These are phyloP conservation scores for Rosa multiflora DNA, from an alignment of 306 rosid species.

Conservation along the genomic window DNA sequence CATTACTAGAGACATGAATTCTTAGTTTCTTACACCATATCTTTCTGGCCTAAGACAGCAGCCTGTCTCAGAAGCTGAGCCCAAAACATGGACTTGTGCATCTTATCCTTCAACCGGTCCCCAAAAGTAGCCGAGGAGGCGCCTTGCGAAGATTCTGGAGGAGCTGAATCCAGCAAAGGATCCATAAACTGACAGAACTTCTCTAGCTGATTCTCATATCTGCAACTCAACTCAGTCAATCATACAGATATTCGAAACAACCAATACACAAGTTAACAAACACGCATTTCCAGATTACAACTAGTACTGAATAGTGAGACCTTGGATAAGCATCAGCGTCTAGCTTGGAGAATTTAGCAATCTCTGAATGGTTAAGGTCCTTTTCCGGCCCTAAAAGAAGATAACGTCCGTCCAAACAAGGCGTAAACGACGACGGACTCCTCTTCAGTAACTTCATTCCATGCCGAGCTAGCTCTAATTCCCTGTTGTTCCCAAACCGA, in stretches of 20 bases:
- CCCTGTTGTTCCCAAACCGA: slow-evolving; percentile 32
- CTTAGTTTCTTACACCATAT: slow-evolving; percentile 61
- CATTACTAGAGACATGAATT: slow-evolving; percentile 2
- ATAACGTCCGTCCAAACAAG: slow-evolving; percentile 85
- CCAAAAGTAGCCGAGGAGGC: slow-evolving; percentile 41
- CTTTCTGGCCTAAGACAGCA: slow-evolving; percentile 76
- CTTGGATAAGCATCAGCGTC: slow-evolving; percentile 87
- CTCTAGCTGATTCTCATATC: slow-evolving; percentile 85
- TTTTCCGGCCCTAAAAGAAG: slow-evolving; percentile 78
- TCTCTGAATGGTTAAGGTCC: slow-evolving; percentile 66
- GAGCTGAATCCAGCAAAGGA: slow-evolving; percentile 71
- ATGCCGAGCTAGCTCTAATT: slow-evolving; percentile 68
- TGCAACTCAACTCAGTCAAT: slow-evolving; percentile 4
- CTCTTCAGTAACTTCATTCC: slow-evolving; percentile 83
- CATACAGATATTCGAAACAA: not conserved
- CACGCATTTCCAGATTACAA: not conserved
- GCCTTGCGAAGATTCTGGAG: slow-evolving; percentile 70
- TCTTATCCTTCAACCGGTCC: slow-evolving; percentile 59
- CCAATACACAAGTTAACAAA: not conserved
- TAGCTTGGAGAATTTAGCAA: slow-evolving; percentile 67
- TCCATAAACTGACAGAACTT: slow-evolving; percentile 85
- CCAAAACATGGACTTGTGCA: slow-evolving; percentile 86
- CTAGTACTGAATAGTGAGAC: slow-evolving; percentile 18
- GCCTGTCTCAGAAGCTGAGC: slow-evolving; percentile 57
- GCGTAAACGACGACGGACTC: slow-evolving; percentile 88